A percentile compares a stretch with the other conserved stretches of the same genome.
These are phyloP conservation scores for Xylaria multiplex DNA, from an alignment of 2,329 filamentous ascomycete genomes.

Conservation along the genomic window DNA sequence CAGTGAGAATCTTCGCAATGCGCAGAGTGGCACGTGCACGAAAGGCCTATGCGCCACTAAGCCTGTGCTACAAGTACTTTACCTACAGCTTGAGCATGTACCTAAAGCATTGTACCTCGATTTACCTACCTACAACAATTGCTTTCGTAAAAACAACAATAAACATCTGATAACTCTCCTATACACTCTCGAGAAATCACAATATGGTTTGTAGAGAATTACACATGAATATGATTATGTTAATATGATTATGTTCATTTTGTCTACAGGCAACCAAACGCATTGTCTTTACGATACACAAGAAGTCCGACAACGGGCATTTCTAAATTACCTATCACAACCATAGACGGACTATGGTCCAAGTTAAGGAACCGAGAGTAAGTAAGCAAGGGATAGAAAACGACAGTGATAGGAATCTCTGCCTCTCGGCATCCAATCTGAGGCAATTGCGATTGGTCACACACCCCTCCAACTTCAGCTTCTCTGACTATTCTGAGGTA, in stretches of 20 bases:
- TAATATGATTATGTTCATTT: background rate
- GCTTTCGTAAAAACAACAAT: background rate
- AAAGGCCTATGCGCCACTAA: constrained; percentile 4
- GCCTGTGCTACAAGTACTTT: background rate
- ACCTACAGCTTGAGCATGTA: too few relatives aligned
- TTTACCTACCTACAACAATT: too few relatives aligned
- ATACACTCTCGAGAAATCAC: background rate
- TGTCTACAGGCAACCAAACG: background rate
- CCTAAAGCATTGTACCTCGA: background rate
- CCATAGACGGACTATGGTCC: background rate
- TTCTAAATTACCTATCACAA: background rate
- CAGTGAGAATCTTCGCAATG: constrained; percentile 23
- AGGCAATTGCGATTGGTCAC: constrained; percentile 5
- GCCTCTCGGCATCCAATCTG: background rate
- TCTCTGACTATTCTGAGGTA: constrained; percentile 16
- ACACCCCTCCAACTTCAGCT: background rate
- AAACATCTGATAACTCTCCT: background rate
- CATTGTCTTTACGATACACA: background rate
- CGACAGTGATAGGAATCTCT: background rate
- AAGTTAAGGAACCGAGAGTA: background rate
- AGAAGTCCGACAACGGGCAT: background rate
- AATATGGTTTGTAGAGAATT: background rate
- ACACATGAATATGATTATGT: background rate
- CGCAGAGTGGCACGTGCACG: constrained; percentile 31
- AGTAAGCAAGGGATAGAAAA: background rate